Percentiles rank a stretch among this genome's conserved stretches.
These are phyloP conservation scores for Trichosanthes cucumerina DNA, from an alignment of 306 rosid genomes.

Conservation along the genomic window DNA sequence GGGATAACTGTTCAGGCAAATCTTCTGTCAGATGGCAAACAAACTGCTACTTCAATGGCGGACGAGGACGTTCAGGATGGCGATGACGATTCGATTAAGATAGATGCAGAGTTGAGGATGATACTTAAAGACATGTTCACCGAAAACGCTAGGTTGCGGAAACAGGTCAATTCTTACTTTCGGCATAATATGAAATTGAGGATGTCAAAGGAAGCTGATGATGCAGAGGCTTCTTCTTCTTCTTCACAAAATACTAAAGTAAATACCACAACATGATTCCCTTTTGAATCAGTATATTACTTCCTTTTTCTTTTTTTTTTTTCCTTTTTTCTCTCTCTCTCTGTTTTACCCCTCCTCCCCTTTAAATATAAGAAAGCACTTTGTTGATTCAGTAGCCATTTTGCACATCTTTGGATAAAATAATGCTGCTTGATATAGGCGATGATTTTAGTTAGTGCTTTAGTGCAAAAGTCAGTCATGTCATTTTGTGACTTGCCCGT, in stretches of 20 bases:
- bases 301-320: neutral
- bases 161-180: slow-evolving; percentile 50
- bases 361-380: neutral
- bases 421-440: slow-evolving; percentile 1
- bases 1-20: slow-evolving; percentile 45
- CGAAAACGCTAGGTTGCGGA: slow-evolving; percentile 73
- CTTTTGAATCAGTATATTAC: slow-evolving; percentile 11
- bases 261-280: slow-evolving; percentile 19
- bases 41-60: slow-evolving; percentile 22
- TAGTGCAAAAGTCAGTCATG: neutral
- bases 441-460: neutral
- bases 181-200: slow-evolving; percentile 36
- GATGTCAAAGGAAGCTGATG: slow-evolving; percentile 29
- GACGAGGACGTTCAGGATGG: slow-evolving; percentile 25
- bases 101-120: slow-evolving; percentile 57
- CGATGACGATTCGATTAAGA: slow-evolving; percentile 11
- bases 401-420: slow-evolving; percentile 7
- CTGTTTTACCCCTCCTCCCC: neutral
- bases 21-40: slow-evolving; percentile 34
- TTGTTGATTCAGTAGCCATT: slow-evolving; percentile 15
- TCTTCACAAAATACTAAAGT: slow-evolving; percentile 24
- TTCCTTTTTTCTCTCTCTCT: neutral
- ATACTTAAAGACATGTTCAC: slow-evolving; percentile 45
- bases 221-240: slow-evolving; percentile 24
- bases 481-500: neutral